These are phyloP conservation scores for Yamadazyma olivae DNA, from an alignment of 805 yeast genomes.

Conservation along the genomic window DNA sequence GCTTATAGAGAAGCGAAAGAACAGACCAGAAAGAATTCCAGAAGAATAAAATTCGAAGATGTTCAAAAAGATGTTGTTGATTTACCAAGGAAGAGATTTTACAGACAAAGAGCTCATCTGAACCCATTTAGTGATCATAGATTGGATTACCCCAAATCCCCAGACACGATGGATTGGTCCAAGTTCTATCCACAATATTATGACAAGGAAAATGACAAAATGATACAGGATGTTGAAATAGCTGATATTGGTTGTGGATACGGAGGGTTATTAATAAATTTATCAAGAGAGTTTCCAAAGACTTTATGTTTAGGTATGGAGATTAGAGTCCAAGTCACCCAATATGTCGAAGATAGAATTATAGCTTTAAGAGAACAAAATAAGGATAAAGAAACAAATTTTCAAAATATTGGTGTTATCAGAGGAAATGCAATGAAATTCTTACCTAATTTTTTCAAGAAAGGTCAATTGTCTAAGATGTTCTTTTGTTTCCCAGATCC, in stretches of 20 bases:
- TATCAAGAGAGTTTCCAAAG: constrained; percentile 75
- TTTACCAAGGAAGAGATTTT: constrained; percentile 80
- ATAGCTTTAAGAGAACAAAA: constrained; percentile 74
- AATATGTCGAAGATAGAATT: constrained; percentile 93
- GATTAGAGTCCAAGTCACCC: constrained; percentile 95
- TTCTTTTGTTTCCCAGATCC: constrained; percentile 99
- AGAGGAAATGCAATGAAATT: constrained; percentile 98
- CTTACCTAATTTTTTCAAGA: constrained; percentile 85
- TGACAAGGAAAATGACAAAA: constrained; percentile 37
- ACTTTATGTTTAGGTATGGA: constrained; percentile 90
- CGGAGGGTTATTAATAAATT: constrained; percentile 82
- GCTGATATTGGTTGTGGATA: constrained; percentile 98
- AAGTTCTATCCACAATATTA: constrained; percentile 64
- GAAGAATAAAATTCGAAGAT: constrained; percentile 39
- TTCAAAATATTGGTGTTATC: constrained; percentile 83
- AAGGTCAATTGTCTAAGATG: constrained; percentile 82
- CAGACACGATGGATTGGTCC: constrained; percentile 86
- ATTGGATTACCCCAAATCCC: constrained; percentile 80
- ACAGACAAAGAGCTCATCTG: constrained; percentile 96
- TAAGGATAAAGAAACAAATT: constrained; percentile 37
- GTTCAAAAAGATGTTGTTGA: constrained; percentile 31
- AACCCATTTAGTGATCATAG: constrained; percentile 96
- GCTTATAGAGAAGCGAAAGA: constrained; percentile 47
- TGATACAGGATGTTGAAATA: constrained; percentile 64
- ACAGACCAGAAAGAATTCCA: constrained; percentile 22